A percentile compares a stretch with the other conserved stretches of the same genome.
These are phyloP conservation scores for Apiospora rasikravindrae DNA, from an alignment of 2,329 filamentous ascomycete genomes.

Conservation along the genomic window DNA sequence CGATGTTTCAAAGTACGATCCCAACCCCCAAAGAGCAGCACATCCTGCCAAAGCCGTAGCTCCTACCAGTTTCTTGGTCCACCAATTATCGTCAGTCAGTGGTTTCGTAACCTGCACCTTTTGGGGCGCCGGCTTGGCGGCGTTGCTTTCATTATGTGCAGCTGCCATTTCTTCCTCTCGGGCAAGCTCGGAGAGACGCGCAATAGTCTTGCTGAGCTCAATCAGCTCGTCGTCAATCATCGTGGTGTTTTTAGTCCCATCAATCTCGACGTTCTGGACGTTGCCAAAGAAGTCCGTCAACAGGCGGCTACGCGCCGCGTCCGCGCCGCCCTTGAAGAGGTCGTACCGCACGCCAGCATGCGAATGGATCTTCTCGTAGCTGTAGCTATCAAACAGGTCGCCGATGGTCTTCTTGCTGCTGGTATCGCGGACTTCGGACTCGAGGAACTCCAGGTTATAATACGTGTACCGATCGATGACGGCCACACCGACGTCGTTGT, in stretches of 20 bases:
- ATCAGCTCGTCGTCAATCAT: conserved; percentile 74
- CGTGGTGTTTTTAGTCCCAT: conserved; percentile 62
- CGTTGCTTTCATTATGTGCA: conserved; percentile 34
- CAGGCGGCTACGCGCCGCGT: conserved; percentile 76
- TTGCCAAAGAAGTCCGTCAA: conserved; percentile 99
- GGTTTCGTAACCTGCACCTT: conserved; percentile 62
- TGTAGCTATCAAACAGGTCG: conserved; percentile 95
- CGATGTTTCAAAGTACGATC: conserved; percentile 54
- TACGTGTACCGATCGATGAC: conserved; percentile 99
- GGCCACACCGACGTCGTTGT: conserved; percentile 96
- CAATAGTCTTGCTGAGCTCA: conserved; percentile 73
- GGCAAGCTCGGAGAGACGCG: conserved; percentile 55
- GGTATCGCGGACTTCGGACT: conserved; percentile 85
- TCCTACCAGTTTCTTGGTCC: conserved; percentile 68
- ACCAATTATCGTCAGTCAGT: conserved; percentile 69
- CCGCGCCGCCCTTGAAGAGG: conserved; percentile 85
- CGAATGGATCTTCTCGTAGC: conserved; percentile 92
- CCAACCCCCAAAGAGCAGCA: conserved; percentile 62
- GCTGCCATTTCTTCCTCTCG: conserved; percentile 48
- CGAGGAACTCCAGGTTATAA: conserved; percentile 96
- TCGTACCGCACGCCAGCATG: conserved; percentile 93
- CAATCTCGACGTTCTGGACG: conserved; percentile 94
- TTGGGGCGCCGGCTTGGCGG: conserved; percentile 33
- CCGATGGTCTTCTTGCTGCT: conserved; percentile 88
- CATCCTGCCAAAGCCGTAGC: conserved; percentile 67